These are phyloP conservation scores for Otatea glauca DNA, from an alignment of 176 grass and related monocot genomes.

Conservation along the genomic window DNA sequence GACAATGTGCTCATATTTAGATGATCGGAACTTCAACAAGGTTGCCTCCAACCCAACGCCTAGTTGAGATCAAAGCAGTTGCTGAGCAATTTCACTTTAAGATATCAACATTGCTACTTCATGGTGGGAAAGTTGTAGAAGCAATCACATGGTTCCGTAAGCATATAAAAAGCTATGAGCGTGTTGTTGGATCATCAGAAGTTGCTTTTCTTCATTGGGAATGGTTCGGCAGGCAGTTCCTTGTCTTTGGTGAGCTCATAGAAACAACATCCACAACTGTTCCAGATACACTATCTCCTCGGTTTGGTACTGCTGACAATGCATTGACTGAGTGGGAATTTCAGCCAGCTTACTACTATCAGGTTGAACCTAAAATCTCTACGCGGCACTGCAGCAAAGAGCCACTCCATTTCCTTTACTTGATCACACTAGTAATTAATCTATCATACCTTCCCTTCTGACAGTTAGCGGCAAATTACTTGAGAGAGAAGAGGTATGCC, in stretches of 20 bases:
- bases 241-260: constrained; percentile 92
- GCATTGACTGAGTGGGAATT: constrained; percentile 94
- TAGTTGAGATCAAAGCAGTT: constrained; percentile 93
- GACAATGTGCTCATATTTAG: constrained; percentile 56
- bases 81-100: constrained; percentile 93
- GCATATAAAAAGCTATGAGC: constrained; percentile 74
- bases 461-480: constrained; percentile 90
- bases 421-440: constrained; percentile 43
- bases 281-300: constrained; percentile 71
- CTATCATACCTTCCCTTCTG: constrained; percentile 51
- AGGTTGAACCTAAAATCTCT: constrained; percentile 56
- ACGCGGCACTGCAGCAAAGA: constrained; percentile 10
- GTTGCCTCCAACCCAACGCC: constrained; percentile 87
- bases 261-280: constrained; percentile 74
- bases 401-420: constrained; percentile 34
- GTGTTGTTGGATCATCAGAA: constrained; percentile 67
- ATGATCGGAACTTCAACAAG: constrained; percentile 84
- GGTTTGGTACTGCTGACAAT: constrained; percentile 78
- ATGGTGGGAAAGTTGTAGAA: constrained; percentile 85
- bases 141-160: constrained; percentile 91
- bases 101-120: constrained; percentile 95
- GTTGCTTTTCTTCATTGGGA: constrained; percentile 96
- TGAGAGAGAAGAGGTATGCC: constrained; percentile 91
- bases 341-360: constrained; percentile 98
- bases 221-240: constrained; percentile 94